Percentiles rank a stretch among this genome's conserved stretches.
Conservation (phyloP, 371 early-diverging fungal species). For the Massospora cicadina region DNA sequence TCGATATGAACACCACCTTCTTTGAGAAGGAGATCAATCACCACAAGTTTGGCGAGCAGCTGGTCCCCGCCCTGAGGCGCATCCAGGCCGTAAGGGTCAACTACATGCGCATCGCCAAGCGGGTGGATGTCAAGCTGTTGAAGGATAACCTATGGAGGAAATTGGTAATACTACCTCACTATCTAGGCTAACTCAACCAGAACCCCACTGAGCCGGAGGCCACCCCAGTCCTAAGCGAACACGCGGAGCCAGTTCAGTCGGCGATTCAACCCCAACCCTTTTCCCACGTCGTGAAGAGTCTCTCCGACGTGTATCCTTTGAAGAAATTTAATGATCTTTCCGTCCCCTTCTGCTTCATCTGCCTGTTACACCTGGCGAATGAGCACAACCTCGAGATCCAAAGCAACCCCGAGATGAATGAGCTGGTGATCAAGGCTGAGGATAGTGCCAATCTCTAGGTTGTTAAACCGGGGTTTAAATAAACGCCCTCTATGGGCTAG, state of each 20-base stretch:
- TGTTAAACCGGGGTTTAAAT: too few species aligned
- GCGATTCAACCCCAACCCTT: slow-evolving; percentile 41
- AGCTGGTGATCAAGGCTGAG: slow-evolving; percentile 3
- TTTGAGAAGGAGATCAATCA: neutral
- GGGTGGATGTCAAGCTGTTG: slow-evolving; percentile 82
- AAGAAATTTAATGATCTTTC: slow-evolving; percentile 75
- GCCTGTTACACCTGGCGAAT: slow-evolving; percentile 87
- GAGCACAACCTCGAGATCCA: slow-evolving; percentile 52
- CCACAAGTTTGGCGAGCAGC: slow-evolving; percentile 15
- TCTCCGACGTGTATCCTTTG: slow-evolving; percentile 51
- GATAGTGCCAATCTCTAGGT: neutral
- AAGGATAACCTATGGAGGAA: slow-evolving; percentile 86
- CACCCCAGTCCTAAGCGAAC: neutral
- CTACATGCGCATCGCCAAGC: slow-evolving; percentile 75
- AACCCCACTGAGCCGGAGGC: slow-evolving; percentile 5
- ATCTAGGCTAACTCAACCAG: neutral
- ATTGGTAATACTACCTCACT: neutral
- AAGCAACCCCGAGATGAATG: slow-evolving; percentile 14
- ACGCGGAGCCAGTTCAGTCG: slow-evolving; percentile 15
- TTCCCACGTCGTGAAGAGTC: slow-evolving; percentile 42
- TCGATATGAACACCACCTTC: neutral
- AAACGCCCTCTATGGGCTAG: too few species aligned
- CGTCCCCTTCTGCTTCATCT: slow-evolving; percentile 89
- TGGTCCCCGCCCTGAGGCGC: slow-evolving; percentile 29
- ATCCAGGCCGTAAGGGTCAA: slow-evolving; percentile 55